Base-by-base conservation (phyloP, 2,329 filamentous ascomycete genomes). In the Xylariomycetidae sp. region DNA sequence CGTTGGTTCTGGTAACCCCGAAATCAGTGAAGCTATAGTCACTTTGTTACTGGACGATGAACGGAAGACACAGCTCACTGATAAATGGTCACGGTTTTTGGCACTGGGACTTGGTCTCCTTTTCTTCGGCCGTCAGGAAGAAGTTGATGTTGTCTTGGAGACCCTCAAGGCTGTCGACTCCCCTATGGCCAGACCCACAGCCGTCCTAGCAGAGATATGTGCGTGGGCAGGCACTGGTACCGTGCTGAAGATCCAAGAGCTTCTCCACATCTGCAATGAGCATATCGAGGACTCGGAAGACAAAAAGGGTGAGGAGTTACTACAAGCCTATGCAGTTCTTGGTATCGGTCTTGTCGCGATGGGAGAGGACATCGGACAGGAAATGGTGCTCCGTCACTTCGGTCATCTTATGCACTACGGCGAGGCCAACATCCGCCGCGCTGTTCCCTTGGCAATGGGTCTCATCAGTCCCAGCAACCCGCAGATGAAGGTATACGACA, bases 401-500 rank as follows among this genome's bases (percentile, higher is more conserved):
- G 92, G 89, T 31, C 92, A 98, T 61, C 73, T 98, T 40, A 98
- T 98, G 92, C 92, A 98, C 67, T 98, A 98, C 54, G 92, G 94
- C 44, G 90, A 96, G 61, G 76, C 89, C 56, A 97, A 98, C 59
- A 98, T 98, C 51, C 85, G 92, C 42, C 92, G 92, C 57, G 90
- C 89, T 14, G 92, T 98, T 18, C 92, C 92, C 22, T 73, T 98
- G 34, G 92, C 92, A 16, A 94, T 98, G 88, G 94, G 89, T 53
- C 75, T 98, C 34, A 83, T 98, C 56, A 95, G 87, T 64, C 88
- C 94, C 10, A 96, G 88, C 67, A 98, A 98, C 67, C 92, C 92
- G 9, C 94, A 98, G 61, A 98, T 98, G 90, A 98, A 97, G 73
- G 86, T 98, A 30, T 98, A 98, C 68, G 92, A 98, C 61, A 98